Conservation (phyloP, 2,329 filamentous ascomycete genomes). For the Arthrobotrys entomopaga region DNA sequence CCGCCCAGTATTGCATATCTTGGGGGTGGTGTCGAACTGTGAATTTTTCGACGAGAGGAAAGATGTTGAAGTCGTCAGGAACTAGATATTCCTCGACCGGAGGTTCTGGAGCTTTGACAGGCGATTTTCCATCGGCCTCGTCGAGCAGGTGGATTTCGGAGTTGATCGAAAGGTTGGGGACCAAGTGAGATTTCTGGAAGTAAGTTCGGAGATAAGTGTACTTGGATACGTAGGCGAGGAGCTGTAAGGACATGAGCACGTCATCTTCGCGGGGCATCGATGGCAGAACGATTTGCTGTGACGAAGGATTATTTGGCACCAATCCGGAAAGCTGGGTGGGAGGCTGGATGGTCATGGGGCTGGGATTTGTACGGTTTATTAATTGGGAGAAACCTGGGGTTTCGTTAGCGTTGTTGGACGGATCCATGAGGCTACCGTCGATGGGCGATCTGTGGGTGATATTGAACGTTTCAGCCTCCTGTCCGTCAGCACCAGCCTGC, state of each 20-base stretch:
- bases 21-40: constrained; percentile 93
- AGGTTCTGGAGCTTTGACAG: constrained; percentile 72
- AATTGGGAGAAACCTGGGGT: constrained; percentile 78
- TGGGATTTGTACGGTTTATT: constrained; percentile 53
- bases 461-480: constrained; percentile 90
- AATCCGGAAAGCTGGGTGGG: constrained; percentile 79
- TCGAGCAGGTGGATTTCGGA: constrained; percentile 84
- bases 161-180: constrained; percentile 89
- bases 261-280: constrained; percentile 97
- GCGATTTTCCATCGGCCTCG: constrained; percentile 65
- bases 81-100: constrained; percentile 80
- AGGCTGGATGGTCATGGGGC: constrained; percentile 49
- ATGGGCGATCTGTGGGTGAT: constrained; percentile 86
- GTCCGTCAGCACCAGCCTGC: constrained; percentile 82
- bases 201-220: constrained; percentile 96
- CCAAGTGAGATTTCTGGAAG: constrained; percentile 93
- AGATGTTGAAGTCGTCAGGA: constrained; percentile 97
- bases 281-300: constrained; percentile 77
- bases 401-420: constrained; percentile 73
- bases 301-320: constrained; percentile 76
- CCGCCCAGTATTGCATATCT: constrained; percentile 99
- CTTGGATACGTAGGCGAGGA: constrained; percentile 97
- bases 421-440: constrained; percentile 84
- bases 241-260: constrained; percentile 95
- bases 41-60: constrained; percentile 97